Base-by-base conservation (phyloP, 2,329 filamentous ascomycete species). In the Penicillium concentricum region DNA sequence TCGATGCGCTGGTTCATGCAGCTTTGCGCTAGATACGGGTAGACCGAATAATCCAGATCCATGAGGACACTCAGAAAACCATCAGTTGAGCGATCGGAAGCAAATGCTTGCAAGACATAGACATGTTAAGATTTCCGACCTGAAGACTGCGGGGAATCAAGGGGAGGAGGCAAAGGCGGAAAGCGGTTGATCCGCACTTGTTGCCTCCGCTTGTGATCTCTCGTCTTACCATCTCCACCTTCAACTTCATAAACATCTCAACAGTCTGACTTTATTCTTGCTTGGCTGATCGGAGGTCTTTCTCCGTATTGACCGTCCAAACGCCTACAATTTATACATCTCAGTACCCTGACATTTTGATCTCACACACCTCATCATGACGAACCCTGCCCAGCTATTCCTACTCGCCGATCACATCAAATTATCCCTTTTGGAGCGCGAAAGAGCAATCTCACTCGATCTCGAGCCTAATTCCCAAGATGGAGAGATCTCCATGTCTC, bases 361-460 rank as follows among this genome's bases (percentile, higher is more conserved):
- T 49, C 60, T 51, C 57, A 58, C 57, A 32, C 34, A 34, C 26
- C 52, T 73, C 67, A 72, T 69, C 28, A 81, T 79, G 77, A 72
- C 80, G 58, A 84, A 82, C 65, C 80, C 84, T 48, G 82, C 82
- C 15, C 92, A 97, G 75, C 87, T 97, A 65, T 91, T 92, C 73
- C 88, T 97, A 52, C 86, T 97, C 56, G 91, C 92, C 69, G 94
- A 99, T 78, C 93, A 97, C 76, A 90, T 97, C 81, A 97, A 97
- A 78, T 85, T 97, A 60, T 96, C 92, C 15, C 83, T 99, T 16
- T 86, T 97, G 26, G 94, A 97, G 79, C 87, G 93, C 57, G 88
- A 96, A 77, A 87, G 93, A 57, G 91, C 92, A 47, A 86, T 91
- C 67, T 89, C 87, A 15, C 83, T 96, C 43, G 87, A 91, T 65